These are phyloP conservation scores for Epithele typhae DNA, from an alignment of 768 basidiomycete genomes.

Conservation along the genomic window DNA sequence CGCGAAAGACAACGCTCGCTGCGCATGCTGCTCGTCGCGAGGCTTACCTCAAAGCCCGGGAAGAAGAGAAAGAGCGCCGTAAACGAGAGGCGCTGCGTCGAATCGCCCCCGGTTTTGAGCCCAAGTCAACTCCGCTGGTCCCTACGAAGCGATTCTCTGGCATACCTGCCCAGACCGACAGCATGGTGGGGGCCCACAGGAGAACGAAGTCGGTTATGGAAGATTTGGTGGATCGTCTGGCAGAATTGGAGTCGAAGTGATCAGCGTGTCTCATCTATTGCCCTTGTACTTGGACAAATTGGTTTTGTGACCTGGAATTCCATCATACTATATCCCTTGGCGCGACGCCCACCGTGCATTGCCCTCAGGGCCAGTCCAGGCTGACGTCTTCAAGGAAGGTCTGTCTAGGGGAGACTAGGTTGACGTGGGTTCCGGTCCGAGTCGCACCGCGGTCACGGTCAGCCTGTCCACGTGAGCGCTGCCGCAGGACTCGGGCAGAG, in stretches of 20 bases:
- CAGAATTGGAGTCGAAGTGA: slow-evolving; percentile 46
- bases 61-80: slow-evolving; percentile 70
- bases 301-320: too few species aligned
- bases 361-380: too few species aligned
- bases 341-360: too few species aligned
- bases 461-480: too few species aligned
- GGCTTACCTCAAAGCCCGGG: slow-evolving; percentile 62
- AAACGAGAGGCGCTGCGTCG: slow-evolving; percentile 61
- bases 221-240: slow-evolving; percentile 76
- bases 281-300: too few species aligned
- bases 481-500: not conserved
- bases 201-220: slow-evolving; percentile 64
- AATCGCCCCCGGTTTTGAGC: slow-evolving; percentile 85
- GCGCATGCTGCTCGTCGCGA: slow-evolving; percentile 65
- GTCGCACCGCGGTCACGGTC: too few species aligned
- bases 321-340: too few species aligned
- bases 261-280: too few species aligned
- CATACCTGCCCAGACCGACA: slow-evolving; percentile 20
- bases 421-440: too few species aligned
- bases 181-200: slow-evolving; percentile 2
- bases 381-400: too few species aligned
- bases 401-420: too few species aligned
- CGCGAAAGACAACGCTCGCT: slow-evolving; percentile 63
- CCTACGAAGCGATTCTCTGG: slow-evolving; percentile 38
- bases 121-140: slow-evolving; percentile 52